Percentiles rank a stretch among this genome's conserved stretches.
phyloP scores from a whole-genome alignment of 768 basidiomycete species.

The Pisolithus orientalis region DNA sequence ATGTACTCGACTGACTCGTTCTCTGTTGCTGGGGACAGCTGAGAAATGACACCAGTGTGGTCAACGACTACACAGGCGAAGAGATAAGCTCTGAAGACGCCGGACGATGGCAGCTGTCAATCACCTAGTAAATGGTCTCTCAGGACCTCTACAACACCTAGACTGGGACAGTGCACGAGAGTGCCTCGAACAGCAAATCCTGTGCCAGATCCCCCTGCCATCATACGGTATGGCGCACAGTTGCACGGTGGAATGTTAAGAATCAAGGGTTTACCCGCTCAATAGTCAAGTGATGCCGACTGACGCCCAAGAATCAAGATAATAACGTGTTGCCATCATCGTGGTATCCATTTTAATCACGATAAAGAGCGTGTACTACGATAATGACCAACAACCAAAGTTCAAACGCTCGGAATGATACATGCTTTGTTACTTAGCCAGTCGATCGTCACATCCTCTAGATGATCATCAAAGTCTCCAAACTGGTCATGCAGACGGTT shows the following conservation, averaged over 20 bases:
- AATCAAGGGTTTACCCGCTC: not conserved
- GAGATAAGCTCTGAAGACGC: conserved; percentile 1
- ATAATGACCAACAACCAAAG: not conserved
- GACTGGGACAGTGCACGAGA: conserved; percentile 49
- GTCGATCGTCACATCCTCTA: conserved; percentile 60
- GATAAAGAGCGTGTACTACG: not conserved
- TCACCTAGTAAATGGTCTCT: conserved; percentile 50
- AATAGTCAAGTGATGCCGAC: too few species aligned
- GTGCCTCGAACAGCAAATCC: conserved; percentile 37
- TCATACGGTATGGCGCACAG: not conserved
- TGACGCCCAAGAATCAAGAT: too few species aligned
- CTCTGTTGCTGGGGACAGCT: conserved; percentile 37
- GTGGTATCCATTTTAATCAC: not conserved
- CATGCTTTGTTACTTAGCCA: conserved; percentile 40
- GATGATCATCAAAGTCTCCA: conserved; percentile 78
- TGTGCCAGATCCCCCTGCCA: conserved; percentile 4
- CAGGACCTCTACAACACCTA: conserved; percentile 50
- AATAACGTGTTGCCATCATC: too few species aligned
- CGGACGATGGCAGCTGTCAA: not conserved
- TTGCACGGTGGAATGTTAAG: not conserved
- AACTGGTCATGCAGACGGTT: conserved; percentile 49
- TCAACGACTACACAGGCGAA: conserved; percentile 22
- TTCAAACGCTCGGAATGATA: conserved; percentile 17
- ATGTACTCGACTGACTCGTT: conserved; percentile 31
- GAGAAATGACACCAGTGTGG: conserved; percentile 42